phyloP scores from a whole-genome alignment of 2,329 filamentous ascomycete species.

The Nigrospora oryzae region DNA sequence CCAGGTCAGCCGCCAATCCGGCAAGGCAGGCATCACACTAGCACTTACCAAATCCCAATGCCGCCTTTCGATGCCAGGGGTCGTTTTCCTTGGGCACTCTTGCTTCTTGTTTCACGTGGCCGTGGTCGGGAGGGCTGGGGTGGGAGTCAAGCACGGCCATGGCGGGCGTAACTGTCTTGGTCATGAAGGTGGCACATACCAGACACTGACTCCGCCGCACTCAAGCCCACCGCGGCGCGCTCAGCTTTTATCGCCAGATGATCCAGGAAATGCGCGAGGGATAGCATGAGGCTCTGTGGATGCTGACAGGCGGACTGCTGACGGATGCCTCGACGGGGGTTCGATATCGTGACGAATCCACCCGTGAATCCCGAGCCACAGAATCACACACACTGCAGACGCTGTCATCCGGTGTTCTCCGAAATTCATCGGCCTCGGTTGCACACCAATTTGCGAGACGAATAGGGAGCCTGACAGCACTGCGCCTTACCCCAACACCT shows the following conservation, averaged over 20 bases:
- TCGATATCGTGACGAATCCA: too few species aligned
- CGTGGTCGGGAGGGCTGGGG: not conserved
- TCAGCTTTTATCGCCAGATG: not conserved
- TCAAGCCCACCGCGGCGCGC: not conserved
- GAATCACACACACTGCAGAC: too few species aligned
- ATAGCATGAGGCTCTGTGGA: not conserved
- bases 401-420: too few species aligned
- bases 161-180: not conserved
- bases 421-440: too few species aligned
- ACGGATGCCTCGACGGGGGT: too few species aligned
- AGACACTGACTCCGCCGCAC: not conserved
- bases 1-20: not conserved
- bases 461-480: too few species aligned
- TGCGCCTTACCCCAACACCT: too few species aligned
- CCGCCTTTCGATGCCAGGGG: not conserved
- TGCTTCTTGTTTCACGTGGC: not conserved
- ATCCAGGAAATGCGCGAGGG: too few species aligned
- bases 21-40: not conserved
- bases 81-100: not conserved
- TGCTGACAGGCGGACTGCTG: too few species aligned
- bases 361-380: too few species aligned
- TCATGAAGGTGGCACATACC: not conserved
- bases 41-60: not conserved
- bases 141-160: not conserved
- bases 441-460: too few species aligned